Evolutionary conservation across 1,284 basidiomycete species (phyloP).

Genomic region (Gomphus bonarii): DNA sequence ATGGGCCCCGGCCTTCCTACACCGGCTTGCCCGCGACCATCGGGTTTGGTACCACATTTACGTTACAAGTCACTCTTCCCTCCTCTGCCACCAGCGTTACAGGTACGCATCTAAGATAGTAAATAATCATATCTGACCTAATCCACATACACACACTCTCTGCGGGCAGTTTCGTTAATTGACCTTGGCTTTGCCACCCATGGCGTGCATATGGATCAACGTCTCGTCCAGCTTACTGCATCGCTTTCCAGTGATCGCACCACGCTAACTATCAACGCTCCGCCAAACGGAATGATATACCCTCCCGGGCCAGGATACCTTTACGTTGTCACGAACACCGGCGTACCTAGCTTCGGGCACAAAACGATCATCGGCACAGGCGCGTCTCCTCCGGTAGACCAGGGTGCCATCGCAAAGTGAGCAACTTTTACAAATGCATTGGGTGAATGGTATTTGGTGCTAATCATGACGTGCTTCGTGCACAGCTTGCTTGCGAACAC

Average conservation of each 20-base stretch:
- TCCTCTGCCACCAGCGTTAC: slow-evolving; percentile 13
- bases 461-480: slow-evolving; percentile 9
- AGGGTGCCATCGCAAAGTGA: slow-evolving; percentile 11
- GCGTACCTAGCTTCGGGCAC: slow-evolving; percentile 25
- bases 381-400: slow-evolving; percentile 13
- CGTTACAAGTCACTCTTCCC: slow-evolving; percentile 1
- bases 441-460: too few relatives aligned
- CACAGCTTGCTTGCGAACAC: slow-evolving; percentile 13
- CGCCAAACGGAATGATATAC: slow-evolving; percentile 19
- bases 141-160: too few relatives aligned
- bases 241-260: not conserved
- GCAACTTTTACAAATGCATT: too few relatives aligned
- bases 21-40: slow-evolving; percentile 6
- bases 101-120: slow-evolving; percentile 3
- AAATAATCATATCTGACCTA: not conserved
- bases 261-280: slow-evolving; percentile 17
- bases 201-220: slow-evolving; percentile 22
- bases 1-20: slow-evolving; percentile 13
- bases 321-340: slow-evolving; percentile 26
- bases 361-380: slow-evolving; percentile 23
- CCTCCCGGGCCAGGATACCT: slow-evolving; percentile 29
- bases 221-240: slow-evolving; percentile 21
- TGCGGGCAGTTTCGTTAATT: slow-evolving; percentile 18
- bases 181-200: slow-evolving; percentile 23
- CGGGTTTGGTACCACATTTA: slow-evolving; percentile 13